These are phyloP conservation scores for Arthroderma sp. DNA, from an alignment of 2,329 filamentous ascomycete species.

Conservation along the genomic window DNA sequence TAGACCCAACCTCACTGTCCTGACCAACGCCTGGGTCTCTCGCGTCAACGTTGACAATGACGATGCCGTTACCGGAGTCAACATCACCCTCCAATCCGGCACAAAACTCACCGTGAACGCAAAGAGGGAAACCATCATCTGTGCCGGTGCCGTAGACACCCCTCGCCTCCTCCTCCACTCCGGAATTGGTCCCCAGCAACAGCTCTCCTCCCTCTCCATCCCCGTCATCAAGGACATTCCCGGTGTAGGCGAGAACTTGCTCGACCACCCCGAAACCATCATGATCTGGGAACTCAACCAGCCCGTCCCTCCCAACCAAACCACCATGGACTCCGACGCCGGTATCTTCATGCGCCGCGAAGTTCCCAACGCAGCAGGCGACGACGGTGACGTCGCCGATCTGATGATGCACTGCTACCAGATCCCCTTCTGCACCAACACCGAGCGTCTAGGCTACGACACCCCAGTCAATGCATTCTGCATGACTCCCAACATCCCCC, in stretches of 20 bases:
- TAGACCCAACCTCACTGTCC: constrained; percentile 68
- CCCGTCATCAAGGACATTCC: constrained; percentile 17
- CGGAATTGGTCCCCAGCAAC: constrained; percentile 32
- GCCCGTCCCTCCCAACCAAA: constrained; percentile 64
- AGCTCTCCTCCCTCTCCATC: constrained; percentile 16
- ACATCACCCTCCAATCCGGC: constrained; percentile 52
- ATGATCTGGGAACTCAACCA: constrained; percentile 69
- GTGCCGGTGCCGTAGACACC: constrained; percentile 41
- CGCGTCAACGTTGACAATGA: constrained; percentile 60
- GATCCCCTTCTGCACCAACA: constrained; percentile 84
- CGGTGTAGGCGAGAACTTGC: constrained; percentile 27
- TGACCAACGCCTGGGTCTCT: constrained; percentile 80
- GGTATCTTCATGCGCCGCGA: constrained; percentile 79
- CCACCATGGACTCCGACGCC: constrained; percentile 82
- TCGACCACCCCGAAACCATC: constrained; percentile 53
- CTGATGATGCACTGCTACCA: constrained; percentile 98
- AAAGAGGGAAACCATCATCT: constrained; percentile 36
- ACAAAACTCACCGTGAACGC: constrained; percentile 37
- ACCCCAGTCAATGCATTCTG: constrained; percentile 66
- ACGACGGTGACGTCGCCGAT: constrained; percentile 65
- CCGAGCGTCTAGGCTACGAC: constrained; percentile 62
- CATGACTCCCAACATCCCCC: constrained; percentile 86
- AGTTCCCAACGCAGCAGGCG: constrained; percentile 51
- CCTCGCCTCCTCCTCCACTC: constrained; percentile 43
- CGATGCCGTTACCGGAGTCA: constrained; percentile 55